Base-by-base conservation (phyloP, 2,329 filamentous ascomycete species). In the Exophiala aquamarina region DNA sequence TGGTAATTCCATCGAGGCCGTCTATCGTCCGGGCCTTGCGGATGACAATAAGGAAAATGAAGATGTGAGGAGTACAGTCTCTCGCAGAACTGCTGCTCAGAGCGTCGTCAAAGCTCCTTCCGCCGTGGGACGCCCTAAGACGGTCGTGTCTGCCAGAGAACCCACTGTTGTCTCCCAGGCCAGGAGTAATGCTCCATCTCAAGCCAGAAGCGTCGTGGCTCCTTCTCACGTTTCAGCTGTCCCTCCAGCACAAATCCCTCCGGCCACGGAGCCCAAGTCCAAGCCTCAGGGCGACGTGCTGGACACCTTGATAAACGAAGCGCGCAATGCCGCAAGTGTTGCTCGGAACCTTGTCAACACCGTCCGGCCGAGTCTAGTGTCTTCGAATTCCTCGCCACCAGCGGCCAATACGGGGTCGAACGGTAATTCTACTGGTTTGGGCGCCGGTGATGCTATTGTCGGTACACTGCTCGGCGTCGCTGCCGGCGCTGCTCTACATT, bases 1-100 rank as follows among this genome's bases (percentile, higher is more conserved):
- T 70, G 87, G 87, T 41, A 94, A 95, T 70, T 86, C 79, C 58
- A 83, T 95, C 63, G 87, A 93, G 63, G 86, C 88, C 21, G 81
- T 91, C 40, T 86, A 82, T 64, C 73, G 74, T 7, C 63, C 67
- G 4, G 60, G 58, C 40, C 92, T 40, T 96, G 31, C n/a, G 33
- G 47, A 35, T 19, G 35, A 33, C 1, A 59, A 52, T 19, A 47
- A 51, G 42, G 69, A 71, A 43, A 67, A 63, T 32, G 66, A 64
- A 29, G 65, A 63, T 54, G 59, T 55, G 20, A 38, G 42, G 29
- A 44, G 36, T 33, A 33, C 39, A n/a, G 49, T 49, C 26, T 52
- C 49, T 13, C 41, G 37, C 35, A 43, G 31, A 23, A 40, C 26
- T 29, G 18, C 13, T 39, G 38, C 21, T 14, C 14, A 8, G 7